These are phyloP conservation scores for Paramecium octaurelia DNA, from an alignment of 73 alveolate species.

Conservation along the genomic window DNA sequence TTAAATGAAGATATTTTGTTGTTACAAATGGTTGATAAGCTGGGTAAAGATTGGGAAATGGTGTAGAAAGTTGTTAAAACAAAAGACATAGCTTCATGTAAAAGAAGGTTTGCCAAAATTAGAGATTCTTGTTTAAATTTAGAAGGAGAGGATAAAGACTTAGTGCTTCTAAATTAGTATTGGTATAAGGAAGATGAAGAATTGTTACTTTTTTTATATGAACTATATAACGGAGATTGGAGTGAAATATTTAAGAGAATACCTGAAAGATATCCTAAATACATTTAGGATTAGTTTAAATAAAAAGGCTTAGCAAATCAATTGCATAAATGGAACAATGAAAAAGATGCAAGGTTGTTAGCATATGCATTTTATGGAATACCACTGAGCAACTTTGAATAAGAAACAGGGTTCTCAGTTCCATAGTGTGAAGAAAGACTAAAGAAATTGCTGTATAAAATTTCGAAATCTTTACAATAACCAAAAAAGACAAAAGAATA, in stretches of 20 bases:
- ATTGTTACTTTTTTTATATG: not conserved
- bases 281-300: not conserved
- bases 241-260: not conserved
- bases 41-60: constrained; percentile 42
- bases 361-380: not conserved
- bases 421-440: constrained; percentile 2
- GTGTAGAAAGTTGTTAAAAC: not conserved
- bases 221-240: constrained; percentile 42
- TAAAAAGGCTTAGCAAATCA: not conserved
- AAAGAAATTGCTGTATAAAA: not conserved
- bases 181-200: constrained; percentile 24
- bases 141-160: constrained; percentile 6
- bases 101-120: not conserved
- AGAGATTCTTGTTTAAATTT: not conserved
- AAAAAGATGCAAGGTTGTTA: not conserved
- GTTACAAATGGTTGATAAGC: not conserved
- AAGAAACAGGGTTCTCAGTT: not conserved
- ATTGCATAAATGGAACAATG: not conserved
- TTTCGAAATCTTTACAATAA: not conserved
- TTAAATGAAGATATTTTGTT: constrained; percentile 7
- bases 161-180: not conserved
- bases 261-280: not conserved
- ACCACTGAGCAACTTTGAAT: not conserved
- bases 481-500: not conserved
- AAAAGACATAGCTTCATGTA: not conserved